phyloP scores from a whole-genome alignment of 192 early-diverging fungal genomes.

The Linnemannia schmuckeri region DNA sequence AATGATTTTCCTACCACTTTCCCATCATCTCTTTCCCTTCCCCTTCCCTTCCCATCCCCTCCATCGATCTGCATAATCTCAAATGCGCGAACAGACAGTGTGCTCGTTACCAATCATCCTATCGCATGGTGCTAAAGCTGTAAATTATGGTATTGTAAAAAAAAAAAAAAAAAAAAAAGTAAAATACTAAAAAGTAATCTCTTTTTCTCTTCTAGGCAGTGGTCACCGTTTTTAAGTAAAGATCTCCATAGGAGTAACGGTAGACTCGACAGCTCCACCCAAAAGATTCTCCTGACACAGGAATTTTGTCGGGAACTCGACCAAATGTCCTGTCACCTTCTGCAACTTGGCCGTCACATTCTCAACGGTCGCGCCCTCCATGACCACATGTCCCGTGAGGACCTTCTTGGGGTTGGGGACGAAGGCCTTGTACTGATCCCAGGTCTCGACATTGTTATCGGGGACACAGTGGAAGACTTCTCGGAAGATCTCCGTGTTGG shows the following conservation, averaged over 20 bases:
- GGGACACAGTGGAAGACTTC: conserved; percentile 90
- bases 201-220: too few species aligned
- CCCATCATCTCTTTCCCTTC: neutral
- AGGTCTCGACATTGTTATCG: conserved; percentile 74
- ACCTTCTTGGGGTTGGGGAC: conserved; percentile 61
- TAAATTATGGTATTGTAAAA: too few species aligned
- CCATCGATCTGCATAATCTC: conserved; percentile 2
- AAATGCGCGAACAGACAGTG: neutral
- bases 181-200: too few species aligned
- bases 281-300: conserved; percentile 67
- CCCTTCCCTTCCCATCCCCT: neutral
- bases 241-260: conserved; percentile 66
- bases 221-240: conserved; percentile 57
- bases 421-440: conserved; percentile 67
- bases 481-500: conserved; percentile 79
- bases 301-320: conserved; percentile 66
- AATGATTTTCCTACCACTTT: neutral
- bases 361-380: conserved; percentile 60
- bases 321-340: conserved; percentile 65
- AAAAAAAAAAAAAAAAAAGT: too few species aligned
- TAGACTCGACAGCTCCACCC: conserved; percentile 57
- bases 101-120: conserved; percentile 4
- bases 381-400: conserved; percentile 61
- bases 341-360: conserved; percentile 52
- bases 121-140: neutral